Evolutionary conservation across 345 rosid genomes (phyloP).

Genomic region (Chamaenerion angustifolium): DNA sequence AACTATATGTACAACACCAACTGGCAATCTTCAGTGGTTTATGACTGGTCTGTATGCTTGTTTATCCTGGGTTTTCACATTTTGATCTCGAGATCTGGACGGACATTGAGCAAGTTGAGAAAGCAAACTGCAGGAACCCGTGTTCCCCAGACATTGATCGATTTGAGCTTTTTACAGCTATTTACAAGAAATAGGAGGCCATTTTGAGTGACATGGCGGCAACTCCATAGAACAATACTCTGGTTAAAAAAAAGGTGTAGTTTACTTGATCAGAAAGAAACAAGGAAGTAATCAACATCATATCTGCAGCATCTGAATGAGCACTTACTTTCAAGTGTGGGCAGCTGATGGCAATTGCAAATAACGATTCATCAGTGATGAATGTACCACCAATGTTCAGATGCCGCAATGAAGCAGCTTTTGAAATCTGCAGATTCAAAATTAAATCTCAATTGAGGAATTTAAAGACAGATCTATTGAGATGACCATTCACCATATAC

Average conservation of each 20-base stretch:
- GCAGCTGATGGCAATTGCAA: conserved; percentile 63
- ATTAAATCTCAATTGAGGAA: not conserved
- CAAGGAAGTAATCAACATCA: not conserved
- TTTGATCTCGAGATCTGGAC: conserved; percentile 66
- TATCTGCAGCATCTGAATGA: not conserved
- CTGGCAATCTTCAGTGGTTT: too few relatives aligned
- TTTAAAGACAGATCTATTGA: not conserved
- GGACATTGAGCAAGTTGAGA: conserved; percentile 39
- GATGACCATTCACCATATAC: not conserved
- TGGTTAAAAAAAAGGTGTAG: conserved; percentile 6
- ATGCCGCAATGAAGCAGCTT: conserved; percentile 57
- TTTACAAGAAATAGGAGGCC: conserved; percentile 55
- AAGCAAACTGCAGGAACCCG: conserved; percentile 60
- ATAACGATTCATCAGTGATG: conserved; percentile 67
- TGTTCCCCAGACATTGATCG: conserved; percentile 81
- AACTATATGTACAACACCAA: not conserved
- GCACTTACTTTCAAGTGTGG: conserved; percentile 51
- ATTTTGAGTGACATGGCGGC: conserved; percentile 68
- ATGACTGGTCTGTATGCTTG: not conserved
- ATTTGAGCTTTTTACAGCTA: conserved; percentile 59
- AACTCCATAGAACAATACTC: conserved; percentile 78
- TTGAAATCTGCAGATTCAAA: conserved; percentile 38
- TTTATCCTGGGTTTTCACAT: not conserved
- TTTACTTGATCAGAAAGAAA: not conserved
- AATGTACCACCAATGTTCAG: conserved; percentile 87